Conservation (phyloP, 495 filamentous ascomycete genomes). For the Lasiosphaeria hispida region DNA sequence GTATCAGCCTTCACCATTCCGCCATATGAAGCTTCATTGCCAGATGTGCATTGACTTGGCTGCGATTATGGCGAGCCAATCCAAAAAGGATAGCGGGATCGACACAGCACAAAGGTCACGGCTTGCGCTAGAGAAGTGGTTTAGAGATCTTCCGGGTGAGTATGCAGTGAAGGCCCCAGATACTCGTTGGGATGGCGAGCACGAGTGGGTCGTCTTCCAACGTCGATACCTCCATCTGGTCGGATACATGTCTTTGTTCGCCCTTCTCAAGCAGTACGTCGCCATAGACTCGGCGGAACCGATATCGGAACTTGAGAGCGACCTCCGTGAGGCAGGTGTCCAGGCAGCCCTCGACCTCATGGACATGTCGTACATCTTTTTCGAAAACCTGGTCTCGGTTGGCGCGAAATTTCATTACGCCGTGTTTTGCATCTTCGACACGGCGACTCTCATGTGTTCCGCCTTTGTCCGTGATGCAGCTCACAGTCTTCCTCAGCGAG, state of each 20-base stretch:
- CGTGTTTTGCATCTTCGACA: constrained; percentile 54
- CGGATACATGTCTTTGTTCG: constrained; percentile 45
- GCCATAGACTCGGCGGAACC: constrained; percentile 31
- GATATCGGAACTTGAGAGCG: constrained; percentile 26
- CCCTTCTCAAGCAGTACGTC: constrained; percentile 45
- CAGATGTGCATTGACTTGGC: constrained; percentile 33
- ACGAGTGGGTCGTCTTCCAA: constrained; percentile 45
- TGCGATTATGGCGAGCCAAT: constrained; percentile 12
- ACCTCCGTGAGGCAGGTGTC: constrained; percentile 37
- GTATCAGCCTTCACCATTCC: constrained; percentile 39
- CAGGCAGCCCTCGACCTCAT: constrained; percentile 43
- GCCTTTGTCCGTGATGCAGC: constrained; percentile 50
- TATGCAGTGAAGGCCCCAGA: constrained; percentile 42
- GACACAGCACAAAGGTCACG: constrained; percentile 26
- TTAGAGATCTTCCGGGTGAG: constrained; percentile 40
- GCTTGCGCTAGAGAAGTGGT: constrained; percentile 38
- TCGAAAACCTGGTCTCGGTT: constrained; percentile 40
- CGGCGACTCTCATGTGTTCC: constrained; percentile 48
- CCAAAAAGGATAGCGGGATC: constrained; percentile 5
- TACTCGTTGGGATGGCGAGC: constrained; percentile 43
- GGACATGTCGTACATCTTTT: constrained; percentile 39
- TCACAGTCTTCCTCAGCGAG: constrained; percentile 40
- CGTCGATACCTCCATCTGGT: constrained; percentile 49
- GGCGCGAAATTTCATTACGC: constrained; percentile 52
- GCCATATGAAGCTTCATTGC: constrained; percentile 41